A percentile compares a stretch with the other conserved stretches of the same genome.
Evolutionary conservation across 306 rosid species (phyloP).

Genomic region (Cucumis hystrix): DNA sequence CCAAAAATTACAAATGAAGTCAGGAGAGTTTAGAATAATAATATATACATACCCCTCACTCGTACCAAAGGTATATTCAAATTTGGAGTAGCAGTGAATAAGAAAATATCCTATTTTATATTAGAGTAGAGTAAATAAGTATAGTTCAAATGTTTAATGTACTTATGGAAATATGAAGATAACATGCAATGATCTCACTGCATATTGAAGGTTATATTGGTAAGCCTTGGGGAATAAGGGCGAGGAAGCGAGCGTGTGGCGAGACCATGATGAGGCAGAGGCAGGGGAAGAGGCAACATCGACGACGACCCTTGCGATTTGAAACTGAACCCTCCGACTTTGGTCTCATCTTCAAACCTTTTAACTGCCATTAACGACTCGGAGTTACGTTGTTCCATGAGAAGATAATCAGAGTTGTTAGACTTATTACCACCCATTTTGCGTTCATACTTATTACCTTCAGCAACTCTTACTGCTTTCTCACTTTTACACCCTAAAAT

Average conservation of each 20-base stretch:
- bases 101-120: neutral
- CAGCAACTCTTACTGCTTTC: conserved; percentile 57
- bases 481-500: conserved; percentile 70
- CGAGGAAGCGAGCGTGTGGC: conserved; percentile 5
- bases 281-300: neutral
- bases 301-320: neutral
- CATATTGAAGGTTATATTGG: neutral
- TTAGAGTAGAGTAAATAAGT: neutral
- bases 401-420: neutral
- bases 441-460: conserved; percentile 19
- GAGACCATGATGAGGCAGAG: neutral
- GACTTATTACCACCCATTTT: neutral
- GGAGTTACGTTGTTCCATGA: neutral
- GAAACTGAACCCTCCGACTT: neutral
- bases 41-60: neutral
- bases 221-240: neutral
- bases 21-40: neutral
- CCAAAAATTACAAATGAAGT: too few relatives aligned
- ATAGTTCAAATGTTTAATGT: neutral
- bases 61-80: neutral
- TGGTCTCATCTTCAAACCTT: neutral
- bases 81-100: neutral
- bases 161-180: neutral
- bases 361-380: neutral
- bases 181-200: neutral